A percentile compares a stretch with the other conserved stretches of the same genome.
Evolutionary conservation across 2,329 filamentous ascomycete species (phyloP).

Genomic region (Tolypocladium tropicale): DNA sequence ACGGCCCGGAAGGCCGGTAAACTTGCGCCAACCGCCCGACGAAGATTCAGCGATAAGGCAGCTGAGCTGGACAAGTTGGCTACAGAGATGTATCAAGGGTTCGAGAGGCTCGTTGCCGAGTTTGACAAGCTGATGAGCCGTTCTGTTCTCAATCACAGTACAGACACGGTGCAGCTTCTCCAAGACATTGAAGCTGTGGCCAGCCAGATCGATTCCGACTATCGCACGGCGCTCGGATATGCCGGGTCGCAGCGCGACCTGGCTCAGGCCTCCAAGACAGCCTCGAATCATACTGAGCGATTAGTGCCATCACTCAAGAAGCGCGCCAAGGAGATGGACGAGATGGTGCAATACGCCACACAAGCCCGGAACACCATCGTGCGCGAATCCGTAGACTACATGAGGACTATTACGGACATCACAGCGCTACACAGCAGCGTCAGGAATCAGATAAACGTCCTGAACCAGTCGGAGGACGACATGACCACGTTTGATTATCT

Average conservation of each 20-base stretch:
- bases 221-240: slow-evolving; percentile 64
- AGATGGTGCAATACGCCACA: slow-evolving; percentile 46
- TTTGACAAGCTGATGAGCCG: slow-evolving; percentile 50
- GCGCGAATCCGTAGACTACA: slow-evolving; percentile 56
- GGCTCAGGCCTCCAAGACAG: slow-evolving; percentile 52
- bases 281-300: slow-evolving; percentile 52
- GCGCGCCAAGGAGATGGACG: slow-evolving; percentile 50
- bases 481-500: slow-evolving; percentile 74
- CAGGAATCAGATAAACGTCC: slow-evolving; percentile 58
- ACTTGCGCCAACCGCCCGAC: slow-evolving; percentile 46
- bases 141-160: slow-evolving; percentile 44
- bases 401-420: slow-evolving; percentile 73
- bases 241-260: slow-evolving; percentile 51
- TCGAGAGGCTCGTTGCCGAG: slow-evolving; percentile 49
- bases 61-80: slow-evolving; percentile 51
- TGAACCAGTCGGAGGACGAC: slow-evolving; percentile 66
- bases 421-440: slow-evolving; percentile 65
- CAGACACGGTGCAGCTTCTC: slow-evolving; percentile 59
- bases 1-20: slow-evolving; percentile 63
- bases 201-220: slow-evolving; percentile 80
- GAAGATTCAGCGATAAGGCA: slow-evolving; percentile 49
- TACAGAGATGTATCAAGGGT: slow-evolving; percentile 48
- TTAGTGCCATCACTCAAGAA: slow-evolving; percentile 48
- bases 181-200: slow-evolving; percentile 79
- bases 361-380: slow-evolving; percentile 60